Conservation (phyloP, 1,284 basidiomycete genomes). For the Neolentinus lepideus region DNA sequence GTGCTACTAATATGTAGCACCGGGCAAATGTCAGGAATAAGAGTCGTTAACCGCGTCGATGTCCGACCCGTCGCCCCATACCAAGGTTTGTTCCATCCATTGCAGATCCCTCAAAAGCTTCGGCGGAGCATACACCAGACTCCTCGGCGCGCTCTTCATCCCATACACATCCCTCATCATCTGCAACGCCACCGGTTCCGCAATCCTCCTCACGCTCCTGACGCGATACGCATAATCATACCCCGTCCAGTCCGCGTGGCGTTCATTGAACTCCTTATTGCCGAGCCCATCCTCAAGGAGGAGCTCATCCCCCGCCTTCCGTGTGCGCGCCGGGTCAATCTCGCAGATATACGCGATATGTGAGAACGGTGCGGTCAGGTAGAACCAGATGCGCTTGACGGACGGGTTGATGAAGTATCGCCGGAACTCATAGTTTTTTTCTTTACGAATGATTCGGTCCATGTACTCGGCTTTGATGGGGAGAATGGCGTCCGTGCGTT, state of each 20-base stretch:
- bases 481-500: background rate
- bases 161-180: conserved; percentile 8
- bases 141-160: background rate
- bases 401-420: conserved; percentile 9
- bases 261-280: conserved; percentile 11
- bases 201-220: conserved; percentile 12
- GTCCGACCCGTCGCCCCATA: background rate
- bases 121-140: background rate
- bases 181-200: conserved; percentile 10
- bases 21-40: too few relatives aligned
- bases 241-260: conserved; percentile 12
- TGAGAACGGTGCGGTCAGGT: conserved; percentile 14
- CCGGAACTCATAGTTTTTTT: conserved; percentile 15
- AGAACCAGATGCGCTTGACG: conserved; percentile 13
- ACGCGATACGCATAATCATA: conserved; percentile 21
- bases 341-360: conserved; percentile 16
- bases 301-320: conserved; percentile 13
- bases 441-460: conserved; percentile 5
- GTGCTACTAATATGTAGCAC: too few relatives aligned
- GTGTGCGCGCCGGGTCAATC: conserved; percentile 17
- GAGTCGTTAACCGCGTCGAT: too few relatives aligned
- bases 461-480: background rate
- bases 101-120: background rate
- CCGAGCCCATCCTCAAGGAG: conserved; percentile 15
- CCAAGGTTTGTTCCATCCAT: background rate